Conservation (phyloP, 106 monocot species). For the Cymbidium sinense region DNA sequence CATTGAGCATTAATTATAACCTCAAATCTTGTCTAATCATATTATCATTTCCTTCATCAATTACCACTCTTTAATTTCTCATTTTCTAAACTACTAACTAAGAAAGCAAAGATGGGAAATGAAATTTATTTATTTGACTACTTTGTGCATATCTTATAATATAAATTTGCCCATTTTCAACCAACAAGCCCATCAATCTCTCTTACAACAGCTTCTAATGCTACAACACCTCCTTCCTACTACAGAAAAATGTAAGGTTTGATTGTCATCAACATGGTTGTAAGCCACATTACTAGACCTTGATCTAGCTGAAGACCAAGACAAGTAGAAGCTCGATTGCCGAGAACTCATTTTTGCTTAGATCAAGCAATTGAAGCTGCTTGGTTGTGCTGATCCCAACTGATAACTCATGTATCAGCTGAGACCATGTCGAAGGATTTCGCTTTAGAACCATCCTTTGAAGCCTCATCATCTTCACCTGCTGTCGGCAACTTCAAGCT, state of each 20-base stretch:
- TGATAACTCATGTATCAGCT: conserved; percentile 28
- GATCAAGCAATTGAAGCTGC: conserved; percentile 38
- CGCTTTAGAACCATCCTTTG: conserved; percentile 10
- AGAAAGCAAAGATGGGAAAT: too few relatives aligned
- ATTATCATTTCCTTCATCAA: too few relatives aligned
- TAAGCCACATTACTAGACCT: conserved; percentile 18
- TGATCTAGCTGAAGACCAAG: conserved; percentile 34
- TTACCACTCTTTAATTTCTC: too few relatives aligned
- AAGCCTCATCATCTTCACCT: conserved; percentile 25
- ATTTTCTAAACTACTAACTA: too few relatives aligned
- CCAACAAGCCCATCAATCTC: conserved; percentile 20
- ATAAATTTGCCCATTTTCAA: neutral
- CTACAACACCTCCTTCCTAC: conserved; percentile 65
- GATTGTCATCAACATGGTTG: conserved; percentile 41
- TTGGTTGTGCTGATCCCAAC: conserved; percentile 21
- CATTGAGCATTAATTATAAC: too few relatives aligned
- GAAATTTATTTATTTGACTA: too few relatives aligned
- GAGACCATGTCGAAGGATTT: conserved; percentile 6
- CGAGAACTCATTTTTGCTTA: conserved; percentile 37
- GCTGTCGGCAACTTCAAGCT: conserved; percentile 47
- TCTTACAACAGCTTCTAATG: conserved; percentile 45
- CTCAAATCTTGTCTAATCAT: too few relatives aligned
- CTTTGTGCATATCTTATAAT: neutral
- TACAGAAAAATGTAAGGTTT: conserved; percentile 48
- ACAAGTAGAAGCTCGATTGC: conserved; percentile 16